Evolutionary conservation across 371 early-diverging fungal genomes (phyloP).

Genomic region (Phascolomyces articulosus): DNA sequence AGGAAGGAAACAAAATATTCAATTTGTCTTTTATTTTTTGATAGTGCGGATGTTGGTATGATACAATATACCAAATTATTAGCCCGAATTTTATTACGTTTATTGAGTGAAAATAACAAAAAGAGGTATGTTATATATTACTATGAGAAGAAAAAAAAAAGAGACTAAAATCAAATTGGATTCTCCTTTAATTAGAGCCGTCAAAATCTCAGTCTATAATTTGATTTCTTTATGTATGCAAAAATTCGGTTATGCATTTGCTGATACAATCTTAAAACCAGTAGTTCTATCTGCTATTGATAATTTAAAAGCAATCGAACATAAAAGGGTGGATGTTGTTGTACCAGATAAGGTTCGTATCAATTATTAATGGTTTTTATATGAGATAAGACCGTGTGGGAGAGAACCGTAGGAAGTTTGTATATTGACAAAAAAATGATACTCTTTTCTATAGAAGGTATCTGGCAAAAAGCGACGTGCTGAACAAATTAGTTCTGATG

Average conservation of each 20-base stretch:
- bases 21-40: neutral
- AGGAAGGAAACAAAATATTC: too few relatives aligned
- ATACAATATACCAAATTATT: constrained; percentile 39
- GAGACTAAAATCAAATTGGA: neutral
- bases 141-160: neutral
- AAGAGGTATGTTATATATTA: constrained; percentile 34
- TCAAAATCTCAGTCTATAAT: constrained; percentile 41
- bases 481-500: constrained; percentile 1
- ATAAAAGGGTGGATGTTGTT: constrained; percentile 5
- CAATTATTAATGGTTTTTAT: too few relatives aligned
- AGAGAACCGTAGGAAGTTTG: too few relatives aligned
- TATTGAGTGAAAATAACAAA: constrained; percentile 43
- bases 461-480: constrained; percentile 11
- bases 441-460: neutral
- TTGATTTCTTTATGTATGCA: constrained; percentile 45
- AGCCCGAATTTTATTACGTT: constrained; percentile 39
- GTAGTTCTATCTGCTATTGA: constrained; percentile 14
- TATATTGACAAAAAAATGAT: too few relatives aligned
- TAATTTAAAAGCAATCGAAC: constrained; percentile 2
- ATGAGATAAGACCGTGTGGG: too few relatives aligned
- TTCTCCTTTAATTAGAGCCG: constrained; percentile 21
- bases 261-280: constrained; percentile 36
- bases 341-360: constrained; percentile 1
- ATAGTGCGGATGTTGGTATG: constrained; percentile 44
- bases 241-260: constrained; percentile 48